phyloP scores from a whole-genome alignment of 805 yeast species.

The Torulaspora microellipsoides region DNA sequence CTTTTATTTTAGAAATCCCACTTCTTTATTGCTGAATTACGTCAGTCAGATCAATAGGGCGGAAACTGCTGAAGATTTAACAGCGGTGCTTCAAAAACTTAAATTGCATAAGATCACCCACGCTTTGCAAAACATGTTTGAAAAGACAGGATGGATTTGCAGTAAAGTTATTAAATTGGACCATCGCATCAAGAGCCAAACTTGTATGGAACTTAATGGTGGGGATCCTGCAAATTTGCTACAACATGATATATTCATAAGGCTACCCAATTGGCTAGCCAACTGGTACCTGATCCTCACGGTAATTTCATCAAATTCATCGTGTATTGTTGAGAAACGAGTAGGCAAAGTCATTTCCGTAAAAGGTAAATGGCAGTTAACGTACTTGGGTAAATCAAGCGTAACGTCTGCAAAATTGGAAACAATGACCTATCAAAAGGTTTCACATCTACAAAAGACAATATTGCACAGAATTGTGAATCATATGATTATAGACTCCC shows the following conservation, averaged over 20 bases:
- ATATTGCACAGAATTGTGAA: slow-evolving; percentile 33
- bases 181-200: slow-evolving; percentile 22
- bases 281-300: slow-evolving; percentile 35
- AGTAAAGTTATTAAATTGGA: slow-evolving; percentile 25
- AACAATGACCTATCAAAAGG: slow-evolving; percentile 33
- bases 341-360: slow-evolving; percentile 32
- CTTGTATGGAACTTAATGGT: slow-evolving; percentile 1
- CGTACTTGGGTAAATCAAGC: slow-evolving; percentile 27
- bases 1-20: slow-evolving; percentile 32
- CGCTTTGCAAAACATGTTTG: slow-evolving; percentile 33
- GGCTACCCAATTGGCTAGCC: slow-evolving; percentile 35
- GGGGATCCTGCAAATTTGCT: slow-evolving; percentile 10
- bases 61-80: slow-evolving; percentile 24
- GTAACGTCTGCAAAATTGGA: slow-evolving; percentile 28
- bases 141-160: slow-evolving; percentile 35
- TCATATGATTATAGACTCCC: slow-evolving; percentile 35
- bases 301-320: slow-evolving; percentile 30
- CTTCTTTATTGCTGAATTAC: slow-evolving; percentile 27
- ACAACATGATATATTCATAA: slow-evolving; percentile 30
- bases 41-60: slow-evolving; percentile 29
- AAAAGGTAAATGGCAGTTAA: slow-evolving; percentile 33
- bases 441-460: slow-evolving; percentile 28
- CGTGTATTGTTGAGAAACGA: slow-evolving; percentile 32
- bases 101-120: slow-evolving; percentile 32
- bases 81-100: slow-evolving; percentile 26